A percentile compares a stretch with the other conserved stretches of the same genome.
Evolutionary conservation across 2,329 filamentous ascomycete genomes (phyloP).

Genomic region (Hansfordia pulvinata): DNA sequence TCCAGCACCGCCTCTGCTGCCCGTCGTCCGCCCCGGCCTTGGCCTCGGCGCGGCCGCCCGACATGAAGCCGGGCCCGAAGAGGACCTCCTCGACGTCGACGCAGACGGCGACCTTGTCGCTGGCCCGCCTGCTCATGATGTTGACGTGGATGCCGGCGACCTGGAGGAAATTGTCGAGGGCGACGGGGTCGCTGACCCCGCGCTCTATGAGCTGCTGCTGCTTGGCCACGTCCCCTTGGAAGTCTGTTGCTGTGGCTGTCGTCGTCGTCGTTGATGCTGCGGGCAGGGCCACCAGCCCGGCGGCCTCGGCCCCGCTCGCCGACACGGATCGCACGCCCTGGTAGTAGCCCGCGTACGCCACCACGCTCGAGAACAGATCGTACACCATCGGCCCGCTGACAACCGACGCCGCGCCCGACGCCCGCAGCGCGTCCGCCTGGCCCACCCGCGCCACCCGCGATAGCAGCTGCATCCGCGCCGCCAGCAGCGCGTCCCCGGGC

Average conservation of each 20-base stretch:
- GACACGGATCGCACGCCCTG: constrained; percentile 17
- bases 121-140: constrained; percentile 14
- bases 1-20: not conserved
- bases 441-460: too few species aligned
- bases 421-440: too few species aligned
- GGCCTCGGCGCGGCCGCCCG: constrained; percentile 13
- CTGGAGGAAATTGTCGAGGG: constrained; percentile 20
- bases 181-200: constrained; percentile 9
- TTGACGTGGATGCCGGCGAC: constrained; percentile 22
- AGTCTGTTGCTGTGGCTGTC: not conserved
- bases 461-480: too few species aligned
- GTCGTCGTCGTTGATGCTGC: too few species aligned
- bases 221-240: constrained; percentile 7
- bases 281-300: too few species aligned
- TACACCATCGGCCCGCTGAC: constrained; percentile 22
- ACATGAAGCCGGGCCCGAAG: constrained; percentile 18
- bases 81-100: constrained; percentile 16
- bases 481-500: too few species aligned
- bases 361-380: constrained; percentile 18
- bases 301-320: constrained; percentile 13
- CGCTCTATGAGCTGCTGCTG: constrained; percentile 6
- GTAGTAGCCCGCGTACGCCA: constrained; percentile 19
- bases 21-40: too few species aligned
- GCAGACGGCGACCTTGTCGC: constrained; percentile 18
- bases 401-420: constrained; percentile 19